phyloP scores from a whole-genome alignment of 2,329 filamentous ascomycete species.

The Juglanconis juglandina region DNA sequence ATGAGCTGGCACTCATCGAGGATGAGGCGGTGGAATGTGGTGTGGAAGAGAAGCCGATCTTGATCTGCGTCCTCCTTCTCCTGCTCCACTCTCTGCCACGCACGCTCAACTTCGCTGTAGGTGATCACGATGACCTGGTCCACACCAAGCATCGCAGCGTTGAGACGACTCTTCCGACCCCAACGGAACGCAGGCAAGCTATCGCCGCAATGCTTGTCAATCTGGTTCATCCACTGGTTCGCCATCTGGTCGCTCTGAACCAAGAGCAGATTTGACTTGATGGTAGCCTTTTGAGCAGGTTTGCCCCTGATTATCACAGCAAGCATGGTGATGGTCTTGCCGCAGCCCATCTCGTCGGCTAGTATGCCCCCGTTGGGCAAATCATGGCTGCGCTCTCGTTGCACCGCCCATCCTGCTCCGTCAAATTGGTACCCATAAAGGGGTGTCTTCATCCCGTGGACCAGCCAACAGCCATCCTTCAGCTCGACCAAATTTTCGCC shows the following conservation, averaged over 20 bases:
- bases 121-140: conserved; percentile 13
- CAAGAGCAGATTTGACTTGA: not conserved
- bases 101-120: not conserved
- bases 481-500: not conserved
- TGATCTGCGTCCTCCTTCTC: not conserved
- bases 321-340: conserved; percentile 58
- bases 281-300: conserved; percentile 21
- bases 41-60: conserved; percentile 1
- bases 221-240: conserved; percentile 37
- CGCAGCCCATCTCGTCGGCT: conserved; percentile 60
- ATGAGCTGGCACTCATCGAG: conserved; percentile 54
- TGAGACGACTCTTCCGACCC: not conserved
- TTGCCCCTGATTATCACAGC: conserved; percentile 48
- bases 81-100: not conserved
- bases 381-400: conserved; percentile 18
- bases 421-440: conserved; percentile 19
- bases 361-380: conserved; percentile 32
- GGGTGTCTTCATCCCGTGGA: conserved; percentile 8
- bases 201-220: conserved; percentile 26
- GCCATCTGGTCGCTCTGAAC: conserved; percentile 27
- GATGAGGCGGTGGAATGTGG: conserved; percentile 16
- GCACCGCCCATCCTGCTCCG: conserved; percentile 19
- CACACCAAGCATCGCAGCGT: conserved; percentile 8
- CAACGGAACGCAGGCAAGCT: not conserved
- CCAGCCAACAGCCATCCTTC: conserved; percentile 1